phyloP scores from a whole-genome alignment of 1,284 basidiomycete genomes.

The Earliella scabrosa region DNA sequence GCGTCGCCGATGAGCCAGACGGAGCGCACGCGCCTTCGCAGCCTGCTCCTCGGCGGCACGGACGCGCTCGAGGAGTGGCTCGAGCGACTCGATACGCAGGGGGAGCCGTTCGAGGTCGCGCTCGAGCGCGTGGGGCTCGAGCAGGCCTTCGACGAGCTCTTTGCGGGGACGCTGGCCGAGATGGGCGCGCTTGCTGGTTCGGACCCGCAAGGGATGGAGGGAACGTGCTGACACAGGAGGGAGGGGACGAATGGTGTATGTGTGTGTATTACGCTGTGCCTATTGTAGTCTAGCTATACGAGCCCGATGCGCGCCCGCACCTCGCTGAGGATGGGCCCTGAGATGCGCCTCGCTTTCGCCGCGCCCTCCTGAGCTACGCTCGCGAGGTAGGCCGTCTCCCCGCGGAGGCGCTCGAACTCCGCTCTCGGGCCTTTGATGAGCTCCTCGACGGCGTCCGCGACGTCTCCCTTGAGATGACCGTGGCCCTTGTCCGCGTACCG shows the following conservation, averaged over 20 bases:
- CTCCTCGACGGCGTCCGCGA: conserved; percentile 76
- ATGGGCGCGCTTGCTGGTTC: conserved; percentile 47
- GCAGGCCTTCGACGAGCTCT: conserved; percentile 65
- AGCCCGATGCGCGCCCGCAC: conserved; percentile 76
- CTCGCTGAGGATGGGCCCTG: conserved; percentile 66
- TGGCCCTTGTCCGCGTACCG: conserved; percentile 64
- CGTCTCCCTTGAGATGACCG: conserved; percentile 73
- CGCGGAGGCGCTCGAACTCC: conserved; percentile 68
- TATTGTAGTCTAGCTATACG: conserved; percentile 11
- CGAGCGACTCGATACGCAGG: conserved; percentile 34
- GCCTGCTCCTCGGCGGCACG: conserved; percentile 62
- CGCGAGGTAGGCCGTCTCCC: conserved; percentile 66
- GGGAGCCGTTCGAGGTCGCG: conserved; percentile 25
- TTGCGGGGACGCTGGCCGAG: conserved; percentile 58
- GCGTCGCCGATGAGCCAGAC: conserved; percentile 63
- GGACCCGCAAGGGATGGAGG: conserved; percentile 33
- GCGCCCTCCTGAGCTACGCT: conserved; percentile 71
- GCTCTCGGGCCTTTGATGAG: conserved; percentile 70
- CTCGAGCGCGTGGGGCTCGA: conserved; percentile 57
- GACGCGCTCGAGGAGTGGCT: conserved; percentile 73
- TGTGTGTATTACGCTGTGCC: conserved; percentile 2
- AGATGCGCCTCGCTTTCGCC: conserved; percentile 62
- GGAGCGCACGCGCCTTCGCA: conserved; percentile 66
- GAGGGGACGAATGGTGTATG: too few species aligned
- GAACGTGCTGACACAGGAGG: conserved; percentile 24